These are phyloP conservation scores for Penicillium egyptiacum DNA, from an alignment of 495 filamentous ascomycete genomes.

Conservation along the genomic window DNA sequence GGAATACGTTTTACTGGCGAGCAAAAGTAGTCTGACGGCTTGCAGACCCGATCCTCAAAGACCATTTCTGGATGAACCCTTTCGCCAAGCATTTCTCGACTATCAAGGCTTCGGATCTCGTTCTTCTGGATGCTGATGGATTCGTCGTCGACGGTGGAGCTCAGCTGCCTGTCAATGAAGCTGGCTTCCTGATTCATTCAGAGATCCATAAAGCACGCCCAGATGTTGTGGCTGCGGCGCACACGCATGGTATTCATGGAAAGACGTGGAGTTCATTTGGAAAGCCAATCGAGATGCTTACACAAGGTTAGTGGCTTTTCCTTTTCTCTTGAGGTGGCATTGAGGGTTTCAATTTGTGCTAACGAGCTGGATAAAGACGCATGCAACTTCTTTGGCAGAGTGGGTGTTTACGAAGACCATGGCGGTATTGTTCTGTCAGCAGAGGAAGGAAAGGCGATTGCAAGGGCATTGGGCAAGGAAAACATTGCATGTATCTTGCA, in stretches of 20 bases:
- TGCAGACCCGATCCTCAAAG: slow-evolving; percentile 46
- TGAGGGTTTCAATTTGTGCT: neutral
- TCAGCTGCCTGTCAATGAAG: slow-evolving; percentile 57
- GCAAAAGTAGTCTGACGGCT: slow-evolving; percentile 4
- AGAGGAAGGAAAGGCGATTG: slow-evolving; percentile 62
- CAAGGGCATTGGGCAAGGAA: slow-evolving; percentile 56
- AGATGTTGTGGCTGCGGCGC: slow-evolving; percentile 52
- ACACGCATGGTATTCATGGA: slow-evolving; percentile 49
- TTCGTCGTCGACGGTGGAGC: slow-evolving; percentile 54
- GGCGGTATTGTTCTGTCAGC: slow-evolving; percentile 58
- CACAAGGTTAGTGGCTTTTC: slow-evolving; percentile 36
- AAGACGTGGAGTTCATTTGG: slow-evolving; percentile 52
- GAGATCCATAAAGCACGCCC: slow-evolving; percentile 52
- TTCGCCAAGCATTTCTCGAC: slow-evolving; percentile 59
- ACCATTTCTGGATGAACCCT: slow-evolving; percentile 69
- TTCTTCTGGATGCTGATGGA: slow-evolving; percentile 50
- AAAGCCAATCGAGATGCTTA: slow-evolving; percentile 49
- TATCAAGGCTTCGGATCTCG: slow-evolving; percentile 51
- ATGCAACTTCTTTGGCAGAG: slow-evolving; percentile 55
- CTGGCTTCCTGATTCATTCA: slow-evolving; percentile 67
- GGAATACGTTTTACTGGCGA: neutral
- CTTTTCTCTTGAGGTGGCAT: neutral
- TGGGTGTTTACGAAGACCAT: slow-evolving; percentile 55
- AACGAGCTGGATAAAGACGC: slow-evolving; percentile 44
- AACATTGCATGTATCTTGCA: slow-evolving; percentile 65